These are phyloP conservation scores for Fusarium drepaniforme DNA, from an alignment of 2,329 filamentous ascomycete species.

Conservation along the genomic window DNA sequence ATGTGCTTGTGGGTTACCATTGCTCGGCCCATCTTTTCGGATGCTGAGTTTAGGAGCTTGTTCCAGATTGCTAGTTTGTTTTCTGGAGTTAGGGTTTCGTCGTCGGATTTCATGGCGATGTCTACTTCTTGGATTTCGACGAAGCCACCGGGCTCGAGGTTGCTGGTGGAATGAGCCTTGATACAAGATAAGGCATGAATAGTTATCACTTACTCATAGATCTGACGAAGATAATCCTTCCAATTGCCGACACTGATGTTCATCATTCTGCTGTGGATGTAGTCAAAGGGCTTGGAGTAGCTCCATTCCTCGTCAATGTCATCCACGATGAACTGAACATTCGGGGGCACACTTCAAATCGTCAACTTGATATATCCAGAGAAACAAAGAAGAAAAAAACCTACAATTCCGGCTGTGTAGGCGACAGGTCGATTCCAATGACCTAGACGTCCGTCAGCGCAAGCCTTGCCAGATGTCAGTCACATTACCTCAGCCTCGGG, in stretches of 20 bases:
- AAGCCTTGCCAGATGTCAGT: fast-evolving
- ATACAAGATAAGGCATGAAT: fast-evolving
- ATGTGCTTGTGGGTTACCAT: conserved; percentile 2
- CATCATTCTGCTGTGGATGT: conserved; percentile 28
- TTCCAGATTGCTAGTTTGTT: conserved; percentile 8
- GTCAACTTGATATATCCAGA: not conserved
- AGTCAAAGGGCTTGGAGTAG: conserved; percentile 20
- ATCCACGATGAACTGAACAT: conserved; percentile 18
- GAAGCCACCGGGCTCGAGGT: conserved; percentile 17
- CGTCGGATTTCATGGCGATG: not conserved
- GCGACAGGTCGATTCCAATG: conserved; percentile 14
- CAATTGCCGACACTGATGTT: conserved; percentile 17
- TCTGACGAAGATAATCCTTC: conserved; percentile 11
- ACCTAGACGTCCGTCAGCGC: not conserved
- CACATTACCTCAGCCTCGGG: conserved; percentile 4
- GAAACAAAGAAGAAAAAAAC: no score
- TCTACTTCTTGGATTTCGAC: conserved; percentile 20
- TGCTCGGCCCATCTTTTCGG: conserved; percentile 3
- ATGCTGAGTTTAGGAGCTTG: not conserved
- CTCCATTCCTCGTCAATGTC: conserved; percentile 27
- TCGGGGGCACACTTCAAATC: conserved; percentile 7
- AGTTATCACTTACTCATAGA: conserved; percentile 9
- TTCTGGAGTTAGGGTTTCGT: not conserved
- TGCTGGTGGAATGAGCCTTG: not conserved
- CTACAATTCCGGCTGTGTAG: conserved; percentile 23